phyloP scores from a whole-genome alignment of 768 basidiomycete species.

The Tephrocybe sp. region DNA sequence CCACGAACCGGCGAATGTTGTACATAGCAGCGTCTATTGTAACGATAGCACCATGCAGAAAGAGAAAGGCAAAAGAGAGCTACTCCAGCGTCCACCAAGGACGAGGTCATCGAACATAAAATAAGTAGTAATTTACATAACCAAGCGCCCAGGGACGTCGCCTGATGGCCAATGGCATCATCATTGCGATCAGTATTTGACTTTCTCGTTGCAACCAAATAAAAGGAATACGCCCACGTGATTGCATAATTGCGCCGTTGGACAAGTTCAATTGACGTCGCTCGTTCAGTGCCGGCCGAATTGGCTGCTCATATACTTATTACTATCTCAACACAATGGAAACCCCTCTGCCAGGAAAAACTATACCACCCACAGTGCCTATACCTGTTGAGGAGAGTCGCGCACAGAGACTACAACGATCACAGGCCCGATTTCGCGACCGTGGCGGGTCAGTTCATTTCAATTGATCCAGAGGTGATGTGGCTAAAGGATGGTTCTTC shows the following conservation, averaged over 20 bases:
- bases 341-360: background rate
- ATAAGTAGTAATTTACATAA: background rate
- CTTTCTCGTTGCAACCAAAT: slow-evolving; percentile 7
- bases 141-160: background rate
- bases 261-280: background rate
- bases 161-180: background rate
- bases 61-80: slow-evolving; percentile 13
- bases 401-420: slow-evolving; percentile 57
- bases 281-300: background rate
- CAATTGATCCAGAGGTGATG: background rate
- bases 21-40: background rate
- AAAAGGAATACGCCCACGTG: slow-evolving; percentile 6
- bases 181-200: background rate
- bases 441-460: slow-evolving; percentile 54
- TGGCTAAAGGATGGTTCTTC: background rate
- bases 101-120: background rate
- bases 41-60: slow-evolving; percentile 3
- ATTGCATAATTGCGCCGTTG: background rate
- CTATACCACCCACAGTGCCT: slow-evolving; percentile 4
- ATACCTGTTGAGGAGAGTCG: slow-evolving; percentile 56
- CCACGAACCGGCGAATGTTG: slow-evolving; percentile 18
- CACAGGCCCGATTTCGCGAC: slow-evolving; percentile 67
- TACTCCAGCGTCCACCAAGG: slow-evolving; percentile 5
- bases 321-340: slow-evolving; percentile 5
- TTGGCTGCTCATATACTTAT: background rate